Evolutionary conservation across 345 rosid species (phyloP).

Genomic region (Triadica sebifera): DNA sequence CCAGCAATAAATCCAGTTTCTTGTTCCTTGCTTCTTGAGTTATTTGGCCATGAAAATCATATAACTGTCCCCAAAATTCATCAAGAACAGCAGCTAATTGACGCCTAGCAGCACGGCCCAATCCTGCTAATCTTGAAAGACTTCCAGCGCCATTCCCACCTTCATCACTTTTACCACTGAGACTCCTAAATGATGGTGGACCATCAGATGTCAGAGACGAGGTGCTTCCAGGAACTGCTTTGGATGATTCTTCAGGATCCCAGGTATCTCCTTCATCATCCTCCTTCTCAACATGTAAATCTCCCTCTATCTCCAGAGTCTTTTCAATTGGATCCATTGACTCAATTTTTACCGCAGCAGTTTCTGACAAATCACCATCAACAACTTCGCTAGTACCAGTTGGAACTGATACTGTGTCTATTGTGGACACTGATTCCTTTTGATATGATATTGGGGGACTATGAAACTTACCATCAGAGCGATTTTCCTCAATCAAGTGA

Average conservation of each 20-base stretch:
- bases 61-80: slow-evolving; percentile 95
- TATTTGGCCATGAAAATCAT: slow-evolving; percentile 70
- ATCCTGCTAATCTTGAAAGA: slow-evolving; percentile 88
- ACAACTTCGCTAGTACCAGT: slow-evolving; percentile 34
- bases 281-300: slow-evolving; percentile 45
- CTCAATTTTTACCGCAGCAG: slow-evolving; percentile 41
- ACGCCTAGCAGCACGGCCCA: slow-evolving; percentile 95
- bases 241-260: slow-evolving; percentile 66
- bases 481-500: slow-evolving; percentile 40
- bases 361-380: slow-evolving; percentile 37
- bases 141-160: slow-evolving; percentile 82
- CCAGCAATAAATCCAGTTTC: slow-evolving; percentile 55
- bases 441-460: slow-evolving; percentile 22
- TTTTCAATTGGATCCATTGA: slow-evolving; percentile 44
- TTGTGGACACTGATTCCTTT: slow-evolving; percentile 22
- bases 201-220: slow-evolving; percentile 56
- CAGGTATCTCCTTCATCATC: slow-evolving; percentile 59
- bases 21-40: slow-evolving; percentile 64
- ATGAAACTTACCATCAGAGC: slow-evolving; percentile 32
- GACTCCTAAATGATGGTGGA: slow-evolving; percentile 80
- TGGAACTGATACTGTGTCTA: slow-evolving; percentile 19
- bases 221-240: slow-evolving; percentile 48
- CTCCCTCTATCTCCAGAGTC: slow-evolving; percentile 49
- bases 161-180: slow-evolving; percentile 75
- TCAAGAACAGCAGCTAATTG: slow-evolving; percentile 69